Base-by-base conservation (phyloP, 75 land plant genomes). In the Pinus tabuliformis region DNA sequence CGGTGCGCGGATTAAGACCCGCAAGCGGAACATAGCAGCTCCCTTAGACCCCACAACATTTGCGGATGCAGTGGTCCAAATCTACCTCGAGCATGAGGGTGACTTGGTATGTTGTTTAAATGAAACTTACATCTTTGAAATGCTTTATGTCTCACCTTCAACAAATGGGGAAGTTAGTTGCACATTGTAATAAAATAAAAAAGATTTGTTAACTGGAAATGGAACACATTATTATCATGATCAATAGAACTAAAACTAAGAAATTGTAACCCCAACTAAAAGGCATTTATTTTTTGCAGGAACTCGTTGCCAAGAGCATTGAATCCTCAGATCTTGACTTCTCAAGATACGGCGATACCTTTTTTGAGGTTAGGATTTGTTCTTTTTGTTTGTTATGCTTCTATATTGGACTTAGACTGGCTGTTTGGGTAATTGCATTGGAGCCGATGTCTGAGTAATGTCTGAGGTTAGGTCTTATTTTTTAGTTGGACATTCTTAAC, bases 1-100 rank as follows among this genome's bases (percentile, higher is more conserved):
- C 87, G 99, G 99, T 73, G 91, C 97, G 97, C 99, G 99, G 99
- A 95, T 95, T 79, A 95, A 94, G 94, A 94, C 99, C 97, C 99
- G 97, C 99, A 95, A 95, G 87, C 94, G 99, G 94, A 95, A 95
- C 75, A 95, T 95, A 70, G 89, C 99, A 56, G 94, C 93, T 74
- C 99, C 99, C 56, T 82, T 95, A 86, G 99, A 95, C 85, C 92
- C 99, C 84, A 80, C 97, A 75, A 65, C 94, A 52, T 95, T 95
- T 91, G 85, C 97, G 37, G 99, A 94, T 94, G 99, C 97, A 83
- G 89, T 95, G 83, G 92, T 95, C 83, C 97, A 94, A 86, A 94
- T 95, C 22, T 95, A 95, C 72, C 73, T 94, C 81, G 99, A 95
- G 82, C 96, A 91, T 89, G 91, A 89, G 83, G 99, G 99, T 86